phyloP scores from a whole-genome alignment of 2,329 filamentous ascomycete species.

The Sporothrix variecibatus region DNA sequence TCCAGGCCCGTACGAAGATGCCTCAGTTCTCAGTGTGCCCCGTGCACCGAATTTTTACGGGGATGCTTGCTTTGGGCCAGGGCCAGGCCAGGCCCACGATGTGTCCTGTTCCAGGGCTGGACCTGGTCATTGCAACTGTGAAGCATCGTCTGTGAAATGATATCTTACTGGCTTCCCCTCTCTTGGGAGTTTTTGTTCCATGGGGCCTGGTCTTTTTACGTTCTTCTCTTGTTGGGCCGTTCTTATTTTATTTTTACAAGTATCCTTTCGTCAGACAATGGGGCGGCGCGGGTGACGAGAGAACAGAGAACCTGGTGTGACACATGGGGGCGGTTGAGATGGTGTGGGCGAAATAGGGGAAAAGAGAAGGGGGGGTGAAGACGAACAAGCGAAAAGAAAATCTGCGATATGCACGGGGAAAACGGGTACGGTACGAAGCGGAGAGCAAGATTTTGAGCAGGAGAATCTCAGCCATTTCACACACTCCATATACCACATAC shows the following conservation, averaged over 20 bases:
- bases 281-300: constrained; percentile 13
- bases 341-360: constrained; percentile 10
- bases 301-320: constrained; percentile 15
- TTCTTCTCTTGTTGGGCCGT: not conserved
- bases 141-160: not conserved
- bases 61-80: not conserved
- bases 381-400: not conserved
- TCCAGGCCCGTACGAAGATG: not conserved
- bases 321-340: constrained; percentile 9
- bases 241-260: not conserved
- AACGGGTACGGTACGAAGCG: constrained; percentile 16
- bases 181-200: not conserved
- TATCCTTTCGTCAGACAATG: not conserved
- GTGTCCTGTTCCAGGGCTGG: not conserved
- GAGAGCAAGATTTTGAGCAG: not conserved
- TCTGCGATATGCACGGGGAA: not conserved
- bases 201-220: not conserved
- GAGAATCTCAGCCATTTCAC: not conserved
- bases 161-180: not conserved
- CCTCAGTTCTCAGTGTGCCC: not conserved
- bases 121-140: not conserved
- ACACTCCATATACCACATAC: not conserved
- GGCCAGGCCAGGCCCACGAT: not conserved
- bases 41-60: constrained; percentile 1
- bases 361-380: not conserved